Conservation (phyloP, 73 alveolate species). For the Paramecium tetraurelia region DNA sequence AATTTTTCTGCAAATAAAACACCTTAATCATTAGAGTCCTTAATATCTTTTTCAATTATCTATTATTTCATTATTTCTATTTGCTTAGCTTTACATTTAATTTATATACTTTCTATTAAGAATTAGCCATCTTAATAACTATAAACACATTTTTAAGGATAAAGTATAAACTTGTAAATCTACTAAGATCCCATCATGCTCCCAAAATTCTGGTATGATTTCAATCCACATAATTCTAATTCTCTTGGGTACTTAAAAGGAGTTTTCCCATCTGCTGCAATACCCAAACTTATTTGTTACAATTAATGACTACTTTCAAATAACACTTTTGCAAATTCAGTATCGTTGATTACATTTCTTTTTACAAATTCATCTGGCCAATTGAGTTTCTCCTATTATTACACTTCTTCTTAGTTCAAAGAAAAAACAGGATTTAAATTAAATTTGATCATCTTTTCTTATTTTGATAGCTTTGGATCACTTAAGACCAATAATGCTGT, state of each 20-base stretch:
- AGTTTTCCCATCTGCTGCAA: background rate
- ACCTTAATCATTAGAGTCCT: background rate
- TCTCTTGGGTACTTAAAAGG: background rate
- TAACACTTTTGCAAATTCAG: background rate
- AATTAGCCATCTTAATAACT: background rate
- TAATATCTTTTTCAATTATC: background rate
- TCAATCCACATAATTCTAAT: background rate
- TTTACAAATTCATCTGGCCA: slow-evolving; percentile 1
- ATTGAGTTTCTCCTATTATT: background rate
- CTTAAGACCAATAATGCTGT: background rate
- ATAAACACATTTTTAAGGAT: background rate
- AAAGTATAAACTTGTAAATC: background rate
- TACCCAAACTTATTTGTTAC: background rate
- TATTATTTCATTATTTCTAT: background rate
- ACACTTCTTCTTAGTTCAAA: background rate
- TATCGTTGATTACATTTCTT: background rate
- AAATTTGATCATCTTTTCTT: background rate
- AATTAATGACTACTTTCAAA: background rate
- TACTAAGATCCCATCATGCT: background rate
- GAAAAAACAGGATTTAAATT: background rate
- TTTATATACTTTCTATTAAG: background rate
- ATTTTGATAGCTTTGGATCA: background rate
- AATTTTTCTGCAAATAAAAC: background rate
- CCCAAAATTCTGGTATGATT: background rate
- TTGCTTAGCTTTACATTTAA: background rate